Evolutionary conservation across 352 stramenopile genomes (phyloP).

Genomic region (Pythium pyrilobum): DNA sequence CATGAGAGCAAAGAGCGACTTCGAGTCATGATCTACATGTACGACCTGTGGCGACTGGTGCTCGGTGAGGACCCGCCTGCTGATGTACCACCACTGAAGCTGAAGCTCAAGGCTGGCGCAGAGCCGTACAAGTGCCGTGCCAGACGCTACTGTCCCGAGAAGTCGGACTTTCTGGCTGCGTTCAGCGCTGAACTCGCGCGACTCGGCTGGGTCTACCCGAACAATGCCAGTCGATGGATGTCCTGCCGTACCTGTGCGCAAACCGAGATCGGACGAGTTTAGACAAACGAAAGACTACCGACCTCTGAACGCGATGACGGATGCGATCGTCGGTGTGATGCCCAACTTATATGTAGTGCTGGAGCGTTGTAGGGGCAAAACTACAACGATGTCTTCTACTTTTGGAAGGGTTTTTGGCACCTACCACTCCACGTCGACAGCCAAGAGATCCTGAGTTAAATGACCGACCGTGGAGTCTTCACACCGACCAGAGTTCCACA

Average conservation of each 20-base stretch:
- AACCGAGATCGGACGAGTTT: constrained; percentile 11
- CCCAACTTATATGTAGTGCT: constrained; percentile 18
- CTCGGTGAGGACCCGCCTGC: constrained; percentile 19
- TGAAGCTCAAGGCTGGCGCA: constrained; percentile 16
- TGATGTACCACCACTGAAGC: constrained; percentile 13
- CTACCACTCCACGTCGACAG: constrained; percentile 12
- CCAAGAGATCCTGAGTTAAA: constrained; percentile 20
- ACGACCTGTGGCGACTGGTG: constrained; percentile 6
- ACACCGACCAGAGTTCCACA: constrained; percentile 22
- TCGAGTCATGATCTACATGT: constrained; percentile 3
- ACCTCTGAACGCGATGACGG: constrained; percentile 12
- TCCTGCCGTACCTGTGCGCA: constrained; percentile 14
- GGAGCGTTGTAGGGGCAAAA: constrained; percentile 8
- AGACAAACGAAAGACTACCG: constrained; percentile 24
- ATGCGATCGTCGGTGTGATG: constrained; percentile 24
- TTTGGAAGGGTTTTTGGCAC: constrained; percentile 21
- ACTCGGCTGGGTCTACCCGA: constrained; percentile 25
- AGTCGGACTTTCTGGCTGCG: constrained; percentile 11
- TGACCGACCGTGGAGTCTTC: constrained; percentile 21
- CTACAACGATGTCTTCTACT: constrained; percentile 23
- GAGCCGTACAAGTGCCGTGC: constrained; percentile 19
- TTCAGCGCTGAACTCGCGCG: constrained; percentile 19
- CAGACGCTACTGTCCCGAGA: constrained; percentile 17
- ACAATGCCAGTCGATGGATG: constrained; percentile 17
- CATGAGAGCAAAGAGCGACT: neutral